Conservation (phyloP, 2,329 filamentous ascomycete genomes). For the Phaeosphaeriaceae sp. region DNA sequence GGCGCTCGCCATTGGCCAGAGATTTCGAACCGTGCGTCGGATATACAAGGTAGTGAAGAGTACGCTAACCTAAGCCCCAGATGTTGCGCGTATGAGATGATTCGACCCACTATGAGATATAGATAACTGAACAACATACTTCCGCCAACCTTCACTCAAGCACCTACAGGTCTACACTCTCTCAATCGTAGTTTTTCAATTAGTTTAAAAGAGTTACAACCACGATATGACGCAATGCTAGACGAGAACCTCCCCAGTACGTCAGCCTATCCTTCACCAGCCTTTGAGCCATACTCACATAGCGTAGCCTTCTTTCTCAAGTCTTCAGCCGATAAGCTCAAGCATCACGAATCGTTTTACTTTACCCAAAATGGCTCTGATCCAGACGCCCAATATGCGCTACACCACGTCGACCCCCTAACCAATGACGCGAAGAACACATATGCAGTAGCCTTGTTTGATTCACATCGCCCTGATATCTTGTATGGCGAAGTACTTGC, state of each 20-base stretch:
- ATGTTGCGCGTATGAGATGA: neutral
- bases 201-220: neutral
- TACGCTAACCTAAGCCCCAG: conserved; percentile 3
- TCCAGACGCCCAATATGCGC: conserved; percentile 77
- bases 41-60: conserved; percentile 10
- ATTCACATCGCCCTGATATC: conserved; percentile 79
- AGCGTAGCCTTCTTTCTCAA: conserved; percentile 65
- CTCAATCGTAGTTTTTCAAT: neutral
- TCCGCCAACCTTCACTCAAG: neutral
- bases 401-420: conserved; percentile 77
- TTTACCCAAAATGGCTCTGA: conserved; percentile 79
- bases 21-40: conserved; percentile 2
- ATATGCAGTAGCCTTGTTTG: conserved; percentile 85
- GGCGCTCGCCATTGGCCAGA: conserved; percentile 14
- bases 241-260: conserved; percentile 89
- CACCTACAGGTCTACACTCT: neutral
- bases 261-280: conserved; percentile 1
- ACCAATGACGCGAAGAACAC: conserved; percentile 74
- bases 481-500: conserved; percentile 87
- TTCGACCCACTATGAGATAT: too few relatives aligned
- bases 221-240: conserved; percentile 66
- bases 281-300: conserved; percentile 45
- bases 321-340: conserved; percentile 55
- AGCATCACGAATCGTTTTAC: conserved; percentile 61
- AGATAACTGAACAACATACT: neutral